Conservation (phyloP, 345 rosid species). For the Hypericum androsaemum region DNA sequence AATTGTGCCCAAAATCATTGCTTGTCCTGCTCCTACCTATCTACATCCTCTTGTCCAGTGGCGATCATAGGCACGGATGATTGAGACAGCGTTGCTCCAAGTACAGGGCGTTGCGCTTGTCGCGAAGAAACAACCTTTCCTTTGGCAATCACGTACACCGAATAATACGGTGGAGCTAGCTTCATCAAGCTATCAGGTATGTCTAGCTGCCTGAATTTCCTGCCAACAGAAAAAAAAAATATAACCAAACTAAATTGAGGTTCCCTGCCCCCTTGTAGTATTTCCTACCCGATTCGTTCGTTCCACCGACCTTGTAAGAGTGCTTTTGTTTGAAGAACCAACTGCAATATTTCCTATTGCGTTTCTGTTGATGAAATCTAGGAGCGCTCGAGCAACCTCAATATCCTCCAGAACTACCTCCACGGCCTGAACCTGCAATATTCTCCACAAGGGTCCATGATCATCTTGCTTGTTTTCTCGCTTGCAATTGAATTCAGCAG, state of each 20-base stretch:
- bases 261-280: not conserved
- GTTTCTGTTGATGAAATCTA: conserved; percentile 46
- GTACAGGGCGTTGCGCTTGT: conserved; percentile 40
- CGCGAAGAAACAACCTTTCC: conserved; percentile 49
- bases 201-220: conserved; percentile 50
- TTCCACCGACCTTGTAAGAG: conserved; percentile 42
- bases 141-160: conserved; percentile 63
- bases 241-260: not conserved
- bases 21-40: conserved; percentile 22
- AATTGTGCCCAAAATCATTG: not conserved
- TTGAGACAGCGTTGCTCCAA: conserved; percentile 26
- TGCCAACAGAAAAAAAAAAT: not conserved
- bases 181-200: conserved; percentile 39
- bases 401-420: conserved; percentile 55
- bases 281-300: not conserved
- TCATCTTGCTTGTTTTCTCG: not conserved
- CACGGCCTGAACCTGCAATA: conserved; percentile 37
- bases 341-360: conserved; percentile 46
- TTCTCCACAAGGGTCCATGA: not conserved
- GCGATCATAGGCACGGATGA: conserved; percentile 43
- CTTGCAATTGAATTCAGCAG: not conserved
- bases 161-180: conserved; percentile 62
- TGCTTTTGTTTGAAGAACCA: conserved; percentile 56
- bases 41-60: conserved; percentile 24
- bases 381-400: conserved; percentile 50